Base-by-base conservation (phyloP, 2,329 filamentous ascomycete species). In the Stenocarpella maydis region DNA sequence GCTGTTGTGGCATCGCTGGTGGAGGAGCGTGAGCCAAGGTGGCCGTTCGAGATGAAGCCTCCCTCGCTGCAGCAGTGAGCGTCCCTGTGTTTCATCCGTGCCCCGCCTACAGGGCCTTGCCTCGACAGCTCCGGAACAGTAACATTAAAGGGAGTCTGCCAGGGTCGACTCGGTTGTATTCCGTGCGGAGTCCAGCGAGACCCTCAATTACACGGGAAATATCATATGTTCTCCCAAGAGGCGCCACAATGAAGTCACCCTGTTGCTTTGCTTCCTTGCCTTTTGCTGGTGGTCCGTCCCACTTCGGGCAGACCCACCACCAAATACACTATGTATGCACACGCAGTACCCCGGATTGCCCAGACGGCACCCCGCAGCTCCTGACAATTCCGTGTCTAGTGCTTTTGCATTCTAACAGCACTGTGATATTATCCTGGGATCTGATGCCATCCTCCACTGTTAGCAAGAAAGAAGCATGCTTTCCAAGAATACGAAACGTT, bases 51-150 rank as follows among this genome's bases (percentile, higher is more conserved):
- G 50, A 41, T 41, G 63, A n/a, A n/a, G n/a, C n/a, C 21, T 31
- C 15, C 6, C 15, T 39, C 6, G 31, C 49, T 19, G 43, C 17
- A 45, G 39, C 21, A 43, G 61, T 52, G 26, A 24, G 47, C 21
- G 21, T 34, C 15, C 37, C 37, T 19, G 26, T 43, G 47, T 66
- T 66, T 66, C 64, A 66, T 66, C 64, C 52, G 49, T 66, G 50
- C 49, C 24, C 58, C 43, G 12, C 41, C 26, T 24, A 26, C 26
- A 61, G 41, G 26, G 55, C 21, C 55, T 28, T 26, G 55, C 55
- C 17, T 61, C 55, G 26, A 34, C 26, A 47, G 55, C 26, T 47
- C 14, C 24, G 55, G 19, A 6, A 24, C 58, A 5, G 58, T 45
- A 12, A n/a, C 58, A 49, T 49, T 49, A 28, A 28, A 21, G 14